These are phyloP conservation scores for Pleurotus sapidus DNA, from an alignment of 768 basidiomycete genomes.

Conservation along the genomic window DNA sequence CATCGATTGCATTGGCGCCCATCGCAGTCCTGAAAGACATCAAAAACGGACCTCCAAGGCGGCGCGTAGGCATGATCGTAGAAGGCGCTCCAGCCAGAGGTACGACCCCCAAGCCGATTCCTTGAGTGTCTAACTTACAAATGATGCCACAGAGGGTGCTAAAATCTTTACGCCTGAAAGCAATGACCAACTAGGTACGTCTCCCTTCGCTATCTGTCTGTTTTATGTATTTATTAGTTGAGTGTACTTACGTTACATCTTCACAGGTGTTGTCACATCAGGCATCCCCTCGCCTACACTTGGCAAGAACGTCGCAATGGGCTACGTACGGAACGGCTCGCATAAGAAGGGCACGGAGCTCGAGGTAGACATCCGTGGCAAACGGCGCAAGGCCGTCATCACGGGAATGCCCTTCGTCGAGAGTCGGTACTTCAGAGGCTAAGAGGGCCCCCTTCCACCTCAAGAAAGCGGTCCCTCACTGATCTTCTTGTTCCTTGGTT, in stretches of 20 bases:
- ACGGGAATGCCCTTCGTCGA: slow-evolving; percentile 87
- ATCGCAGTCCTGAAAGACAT: slow-evolving; percentile 70
- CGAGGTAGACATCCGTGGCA: slow-evolving; percentile 81
- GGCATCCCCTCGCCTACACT: slow-evolving; percentile 94
- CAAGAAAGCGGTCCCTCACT: too few species aligned
- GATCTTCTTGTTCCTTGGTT: too few species aligned
- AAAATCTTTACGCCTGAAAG: slow-evolving; percentile 60
- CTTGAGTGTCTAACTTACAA: background rate
- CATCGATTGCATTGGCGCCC: slow-evolving; percentile 78
- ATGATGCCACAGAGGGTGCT: slow-evolving; percentile 60
- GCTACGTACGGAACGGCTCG: slow-evolving; percentile 74
- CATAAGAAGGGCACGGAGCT: slow-evolving; percentile 92
- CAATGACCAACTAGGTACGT: slow-evolving; percentile 59
- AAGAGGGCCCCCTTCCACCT: background rate
- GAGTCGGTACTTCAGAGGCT: slow-evolving; percentile 77
- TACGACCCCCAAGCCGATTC: slow-evolving; percentile 31
- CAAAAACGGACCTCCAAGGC: slow-evolving; percentile 71
- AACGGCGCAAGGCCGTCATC: slow-evolving; percentile 69
- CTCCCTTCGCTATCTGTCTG: background rate
- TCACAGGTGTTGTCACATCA: slow-evolving; percentile 75
- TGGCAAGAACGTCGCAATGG: slow-evolving; percentile 95
- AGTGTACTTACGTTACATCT: background rate
- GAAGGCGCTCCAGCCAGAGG: slow-evolving; percentile 86
- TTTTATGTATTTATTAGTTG: slow-evolving; percentile 6
- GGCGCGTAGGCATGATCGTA: slow-evolving; percentile 81